Percentiles rank a stretch among this genome's conserved stretches.
These are phyloP conservation scores for Jaltomata sinuosa DNA, from an alignment of 257 asterid genomes.

Conservation along the genomic window DNA sequence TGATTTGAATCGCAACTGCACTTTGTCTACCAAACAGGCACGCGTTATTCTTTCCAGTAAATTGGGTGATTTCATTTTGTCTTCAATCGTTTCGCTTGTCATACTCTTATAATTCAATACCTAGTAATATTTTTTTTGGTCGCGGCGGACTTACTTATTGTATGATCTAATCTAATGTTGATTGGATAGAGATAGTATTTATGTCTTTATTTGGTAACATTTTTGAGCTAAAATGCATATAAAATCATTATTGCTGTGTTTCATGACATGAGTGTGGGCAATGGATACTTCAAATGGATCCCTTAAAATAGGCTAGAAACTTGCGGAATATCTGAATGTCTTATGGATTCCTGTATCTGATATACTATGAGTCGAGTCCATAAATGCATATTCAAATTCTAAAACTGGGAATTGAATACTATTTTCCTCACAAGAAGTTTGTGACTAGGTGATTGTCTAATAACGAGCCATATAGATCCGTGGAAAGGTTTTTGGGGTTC, in stretches of 20 bases:
- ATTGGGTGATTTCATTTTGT: neutral
- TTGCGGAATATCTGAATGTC: neutral
- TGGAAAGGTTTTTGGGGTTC: neutral
- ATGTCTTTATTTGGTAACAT: neutral
- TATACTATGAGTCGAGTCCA: neutral
- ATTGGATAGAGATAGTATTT: neutral
- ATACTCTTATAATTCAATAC: neutral
- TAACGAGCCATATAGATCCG: neutral
- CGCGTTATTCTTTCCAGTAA: neutral
- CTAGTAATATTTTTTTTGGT: neutral
- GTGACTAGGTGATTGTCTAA: neutral
- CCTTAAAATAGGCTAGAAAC: neutral
- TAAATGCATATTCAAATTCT: neutral
- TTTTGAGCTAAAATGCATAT: neutral
- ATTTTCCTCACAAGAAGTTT: neutral
- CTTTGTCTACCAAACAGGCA: slow-evolving; percentile 90
- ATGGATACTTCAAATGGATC: neutral
- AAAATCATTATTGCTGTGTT: neutral
- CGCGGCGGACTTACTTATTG: neutral
- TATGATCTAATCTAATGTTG: neutral
- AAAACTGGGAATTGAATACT: neutral
- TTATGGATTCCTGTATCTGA: neutral
- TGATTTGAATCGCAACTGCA: slow-evolving; percentile 83
- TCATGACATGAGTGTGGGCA: neutral
- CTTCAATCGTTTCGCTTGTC: neutral